phyloP scores from a whole-genome alignment of 164 flowering plant species.

The Protea cynaroides region DNA sequence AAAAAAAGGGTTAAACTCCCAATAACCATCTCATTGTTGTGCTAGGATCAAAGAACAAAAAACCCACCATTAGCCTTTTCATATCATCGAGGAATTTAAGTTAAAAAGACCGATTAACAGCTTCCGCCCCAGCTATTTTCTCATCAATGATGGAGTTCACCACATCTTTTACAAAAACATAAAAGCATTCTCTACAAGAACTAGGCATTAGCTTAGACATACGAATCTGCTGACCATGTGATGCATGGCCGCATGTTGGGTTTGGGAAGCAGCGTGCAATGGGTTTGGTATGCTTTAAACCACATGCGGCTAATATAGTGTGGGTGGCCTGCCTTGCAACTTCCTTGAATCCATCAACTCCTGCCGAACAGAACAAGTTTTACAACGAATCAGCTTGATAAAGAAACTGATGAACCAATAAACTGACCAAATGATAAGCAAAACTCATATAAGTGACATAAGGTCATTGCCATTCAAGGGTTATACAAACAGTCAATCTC shows the following conservation, averaged over 20 bases:
- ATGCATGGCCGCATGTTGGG: conserved; percentile 38
- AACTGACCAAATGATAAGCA: not conserved
- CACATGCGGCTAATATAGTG: conserved; percentile 67
- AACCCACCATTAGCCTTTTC: too few species aligned
- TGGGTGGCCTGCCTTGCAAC: conserved; percentile 62
- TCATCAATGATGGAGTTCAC: conserved; percentile 38
- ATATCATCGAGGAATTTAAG: too few species aligned
- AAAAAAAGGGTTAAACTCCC: too few species aligned
- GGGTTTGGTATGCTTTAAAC: conserved; percentile 43
- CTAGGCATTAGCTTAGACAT: conserved; percentile 45
- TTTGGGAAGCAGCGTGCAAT: conserved; percentile 19
- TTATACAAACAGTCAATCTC: too few species aligned
- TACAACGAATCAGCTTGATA: not conserved
- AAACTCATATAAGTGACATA: too few species aligned
- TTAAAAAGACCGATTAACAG: too few species aligned
- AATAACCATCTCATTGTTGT: too few species aligned
- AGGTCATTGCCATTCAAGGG: too few species aligned
- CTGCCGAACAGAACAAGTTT: conserved; percentile 28
- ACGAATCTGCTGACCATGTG: conserved; percentile 14
- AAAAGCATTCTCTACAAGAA: conserved; percentile 67
- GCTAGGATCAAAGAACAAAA: too few species aligned
- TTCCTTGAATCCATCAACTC: conserved; percentile 48
- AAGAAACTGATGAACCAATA: not conserved
- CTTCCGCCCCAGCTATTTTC: conserved; percentile 7
- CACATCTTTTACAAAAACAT: conserved; percentile 47